phyloP scores from a whole-genome alignment of 164 flowering plant genomes.

The Vitis riparia region DNA sequence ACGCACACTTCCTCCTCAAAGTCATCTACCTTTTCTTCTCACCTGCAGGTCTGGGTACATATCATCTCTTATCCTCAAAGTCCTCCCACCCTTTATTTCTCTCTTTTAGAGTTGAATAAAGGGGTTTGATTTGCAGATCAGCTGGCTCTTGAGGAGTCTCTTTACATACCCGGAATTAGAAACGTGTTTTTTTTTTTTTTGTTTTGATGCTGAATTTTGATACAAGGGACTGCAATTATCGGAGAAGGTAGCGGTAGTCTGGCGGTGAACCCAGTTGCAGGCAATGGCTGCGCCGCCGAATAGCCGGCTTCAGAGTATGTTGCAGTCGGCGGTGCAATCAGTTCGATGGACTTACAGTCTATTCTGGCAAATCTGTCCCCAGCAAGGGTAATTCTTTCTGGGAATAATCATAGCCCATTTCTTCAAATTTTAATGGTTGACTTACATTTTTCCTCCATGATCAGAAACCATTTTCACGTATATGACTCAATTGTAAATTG shows the following conservation, averaged over 20 bases:
- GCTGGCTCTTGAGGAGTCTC: not conserved
- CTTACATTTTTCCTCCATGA: not conserved
- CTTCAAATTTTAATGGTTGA: no score
- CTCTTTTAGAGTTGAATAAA: not conserved
- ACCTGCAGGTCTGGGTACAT: slow-evolving; percentile 3
- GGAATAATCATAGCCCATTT: not conserved
- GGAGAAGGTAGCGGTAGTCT: not conserved
- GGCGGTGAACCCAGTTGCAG: not conserved
- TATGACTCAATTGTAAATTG: not conserved
- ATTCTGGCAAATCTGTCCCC: slow-evolving; percentile 86
- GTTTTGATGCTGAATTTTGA: no score
- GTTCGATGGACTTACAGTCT: slow-evolving; percentile 89
- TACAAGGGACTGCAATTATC: no score
- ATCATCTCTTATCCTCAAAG: slow-evolving; percentile 10
- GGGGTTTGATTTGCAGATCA: slow-evolving; percentile 8
- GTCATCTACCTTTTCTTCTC: slow-evolving; percentile 1
- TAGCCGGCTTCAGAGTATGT: slow-evolving; percentile 54
- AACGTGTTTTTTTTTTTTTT: not conserved
- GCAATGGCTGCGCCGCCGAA: slow-evolving; percentile 40
- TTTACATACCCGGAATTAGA: slow-evolving; percentile 10
- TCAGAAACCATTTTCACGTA: no score
- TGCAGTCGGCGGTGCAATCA: slow-evolving; percentile 80
- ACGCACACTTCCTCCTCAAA: not conserved
- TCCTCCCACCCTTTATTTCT: slow-evolving; percentile 6
- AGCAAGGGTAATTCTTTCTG: slow-evolving; percentile 64